Conservation (phyloP, 805 yeast species). For the Cyberlindnera amylophila region DNA sequence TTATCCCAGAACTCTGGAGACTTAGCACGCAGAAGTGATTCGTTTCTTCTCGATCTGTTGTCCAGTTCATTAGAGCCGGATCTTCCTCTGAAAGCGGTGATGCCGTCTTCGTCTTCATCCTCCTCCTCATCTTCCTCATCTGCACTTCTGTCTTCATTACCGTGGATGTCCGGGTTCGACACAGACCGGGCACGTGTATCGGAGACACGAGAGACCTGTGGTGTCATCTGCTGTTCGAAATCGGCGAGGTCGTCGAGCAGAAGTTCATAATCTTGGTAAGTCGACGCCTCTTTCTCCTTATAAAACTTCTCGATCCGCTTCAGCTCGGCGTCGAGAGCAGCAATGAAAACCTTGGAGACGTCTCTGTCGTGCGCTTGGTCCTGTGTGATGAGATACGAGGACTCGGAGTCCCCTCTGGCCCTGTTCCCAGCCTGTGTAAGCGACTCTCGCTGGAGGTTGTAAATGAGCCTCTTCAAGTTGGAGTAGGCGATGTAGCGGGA, state of each 20-base stretch:
- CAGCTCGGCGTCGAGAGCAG: conserved; percentile 76
- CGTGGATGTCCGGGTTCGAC: conserved; percentile 15
- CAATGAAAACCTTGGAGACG: conserved; percentile 55
- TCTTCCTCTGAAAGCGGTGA: conserved; percentile 21
- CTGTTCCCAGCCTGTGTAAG: conserved; percentile 19
- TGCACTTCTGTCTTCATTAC: conserved; percentile 20
- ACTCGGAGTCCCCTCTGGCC: conserved; percentile 18
- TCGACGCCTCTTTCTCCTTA: conserved; percentile 57
- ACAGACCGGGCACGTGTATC: conserved; percentile 13
- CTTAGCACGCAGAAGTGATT: conserved; percentile 16
- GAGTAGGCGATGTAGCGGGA: conserved; percentile 89
- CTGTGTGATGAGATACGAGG: conserved; percentile 29
- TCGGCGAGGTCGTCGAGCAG: conserved; percentile 60
- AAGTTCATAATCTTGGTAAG: conserved; percentile 49
- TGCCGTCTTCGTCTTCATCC: conserved; percentile 25
- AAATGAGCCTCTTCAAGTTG: conserved; percentile 78
- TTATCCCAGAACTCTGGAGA: conserved; percentile 27
- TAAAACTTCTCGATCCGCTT: conserved; percentile 75
- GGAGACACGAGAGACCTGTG: conserved; percentile 1
- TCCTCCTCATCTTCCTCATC: conserved; percentile 32
- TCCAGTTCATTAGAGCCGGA: conserved; percentile 22
- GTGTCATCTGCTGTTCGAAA: conserved; percentile 39
- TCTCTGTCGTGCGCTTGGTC: conserved; percentile 35
- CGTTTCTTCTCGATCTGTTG: conserved; percentile 18
- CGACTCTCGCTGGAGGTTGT: conserved; percentile 70